phyloP scores from a whole-genome alignment of 495 filamentous ascomycete species.

The Trichoderma gamsii region DNA sequence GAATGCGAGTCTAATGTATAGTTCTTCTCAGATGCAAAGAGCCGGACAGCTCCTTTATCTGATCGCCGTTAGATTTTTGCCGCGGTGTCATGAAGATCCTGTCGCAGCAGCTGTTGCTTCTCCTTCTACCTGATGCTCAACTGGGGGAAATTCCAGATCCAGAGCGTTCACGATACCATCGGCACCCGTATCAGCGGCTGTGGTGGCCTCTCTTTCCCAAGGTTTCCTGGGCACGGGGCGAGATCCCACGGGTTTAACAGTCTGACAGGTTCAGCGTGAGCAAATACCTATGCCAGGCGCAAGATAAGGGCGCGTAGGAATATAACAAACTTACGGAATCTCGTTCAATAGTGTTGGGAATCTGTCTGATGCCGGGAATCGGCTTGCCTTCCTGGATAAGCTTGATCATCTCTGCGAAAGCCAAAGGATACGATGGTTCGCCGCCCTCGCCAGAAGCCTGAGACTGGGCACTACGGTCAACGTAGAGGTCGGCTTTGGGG shows the following conservation, averaged over 20 bases:
- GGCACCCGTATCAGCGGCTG: not conserved
- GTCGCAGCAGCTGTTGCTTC: not conserved
- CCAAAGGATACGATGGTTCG: constrained; percentile 68
- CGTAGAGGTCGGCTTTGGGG: constrained; percentile 37
- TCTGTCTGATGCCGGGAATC: constrained; percentile 83
- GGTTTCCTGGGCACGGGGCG: constrained; percentile 33
- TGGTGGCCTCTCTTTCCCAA: constrained; percentile 29
- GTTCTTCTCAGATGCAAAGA: not conserved
- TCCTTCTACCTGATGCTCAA: not conserved
- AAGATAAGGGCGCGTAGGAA: not conserved
- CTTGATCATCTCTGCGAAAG: constrained; percentile 83
- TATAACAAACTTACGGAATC: constrained; percentile 34
- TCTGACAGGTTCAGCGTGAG: constrained; percentile 17
- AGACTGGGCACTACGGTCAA: constrained; percentile 23
- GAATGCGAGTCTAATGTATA: not conserved
- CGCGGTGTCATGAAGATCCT: not conserved
- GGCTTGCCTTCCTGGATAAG: constrained; percentile 78
- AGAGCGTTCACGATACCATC: not conserved
- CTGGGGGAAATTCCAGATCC: constrained; percentile 14
- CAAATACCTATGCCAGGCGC: not conserved
- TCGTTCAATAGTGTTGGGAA: constrained; percentile 73
- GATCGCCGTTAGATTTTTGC: not conserved
- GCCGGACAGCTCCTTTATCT: not conserved
- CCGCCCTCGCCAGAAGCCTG: constrained; percentile 23
- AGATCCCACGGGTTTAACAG: constrained; percentile 29